phyloP scores from a whole-genome alignment of 2,329 filamentous ascomycete species.

The Helotiales sp. region DNA sequence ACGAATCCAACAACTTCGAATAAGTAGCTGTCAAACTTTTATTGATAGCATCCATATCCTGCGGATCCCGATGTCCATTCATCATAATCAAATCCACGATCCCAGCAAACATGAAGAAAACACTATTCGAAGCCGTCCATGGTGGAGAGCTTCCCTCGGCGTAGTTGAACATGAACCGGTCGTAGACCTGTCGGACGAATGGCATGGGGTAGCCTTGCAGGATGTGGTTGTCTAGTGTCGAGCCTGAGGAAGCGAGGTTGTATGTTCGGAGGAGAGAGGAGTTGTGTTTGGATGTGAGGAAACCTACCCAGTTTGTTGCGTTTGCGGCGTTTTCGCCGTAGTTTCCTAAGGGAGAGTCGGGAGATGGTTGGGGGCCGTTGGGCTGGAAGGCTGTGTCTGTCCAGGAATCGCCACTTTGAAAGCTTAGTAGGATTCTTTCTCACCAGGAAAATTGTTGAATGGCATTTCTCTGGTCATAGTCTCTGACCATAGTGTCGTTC shows the following conservation, averaged over 20 bases:
- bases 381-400: neutral
- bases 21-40: neutral
- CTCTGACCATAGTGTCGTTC: neutral
- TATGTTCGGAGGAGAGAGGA: neutral
- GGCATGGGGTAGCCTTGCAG: neutral
- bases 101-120: neutral
- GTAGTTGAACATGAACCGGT: neutral
- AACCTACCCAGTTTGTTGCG: neutral
- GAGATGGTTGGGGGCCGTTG: neutral
- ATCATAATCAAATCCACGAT: neutral
- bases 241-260: neutral
- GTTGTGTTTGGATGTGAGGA: neutral
- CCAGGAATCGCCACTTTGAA: constrained; percentile 2
- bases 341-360: neutral
- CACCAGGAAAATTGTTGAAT: neutral
- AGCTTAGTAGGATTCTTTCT: neutral
- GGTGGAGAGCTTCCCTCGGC: neutral
- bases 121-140: neutral
- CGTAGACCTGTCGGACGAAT: neutral
- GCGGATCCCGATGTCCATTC: neutral
- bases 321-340: neutral
- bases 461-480: neutral
- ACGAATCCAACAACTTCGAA: neutral
- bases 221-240: neutral
- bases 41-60: neutral